Conservation (phyloP, 371 early-diverging fungal species). For the Rhizopus stolonifer region DNA sequence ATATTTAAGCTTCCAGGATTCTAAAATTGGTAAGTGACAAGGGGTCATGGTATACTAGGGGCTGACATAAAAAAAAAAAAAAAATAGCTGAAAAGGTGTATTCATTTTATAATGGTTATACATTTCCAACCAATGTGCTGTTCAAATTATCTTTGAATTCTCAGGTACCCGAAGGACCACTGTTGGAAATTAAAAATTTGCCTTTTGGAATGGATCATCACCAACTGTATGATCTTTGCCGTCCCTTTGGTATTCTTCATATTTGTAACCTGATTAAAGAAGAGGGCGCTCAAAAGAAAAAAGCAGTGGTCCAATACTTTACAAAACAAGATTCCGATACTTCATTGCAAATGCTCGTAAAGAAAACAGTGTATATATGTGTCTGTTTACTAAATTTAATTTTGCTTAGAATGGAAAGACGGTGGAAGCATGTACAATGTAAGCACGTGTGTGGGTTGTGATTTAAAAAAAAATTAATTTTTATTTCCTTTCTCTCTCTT, state of each 20-base stretch:
- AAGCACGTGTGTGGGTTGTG: slow-evolving; percentile 5
- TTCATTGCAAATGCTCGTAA: slow-evolving; percentile 31
- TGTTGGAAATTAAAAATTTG: slow-evolving; percentile 33
- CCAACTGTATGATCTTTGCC: slow-evolving; percentile 34
- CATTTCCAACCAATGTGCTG: slow-evolving; percentile 24
- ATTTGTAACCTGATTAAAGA: slow-evolving; percentile 30
- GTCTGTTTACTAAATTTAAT: not conserved
- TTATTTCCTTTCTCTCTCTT: slow-evolving; percentile 1
- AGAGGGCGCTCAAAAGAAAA: slow-evolving; percentile 18
- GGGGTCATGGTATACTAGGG: not conserved
- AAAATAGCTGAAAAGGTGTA: slow-evolving; percentile 38
- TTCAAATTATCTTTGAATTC: slow-evolving; percentile 25
- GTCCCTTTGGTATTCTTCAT: slow-evolving; percentile 41
- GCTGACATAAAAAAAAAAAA: no score
- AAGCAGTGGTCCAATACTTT: slow-evolving; percentile 41
- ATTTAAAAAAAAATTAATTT: not conserved
- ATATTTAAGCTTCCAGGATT: slow-evolving; percentile 30
- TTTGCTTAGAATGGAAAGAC: slow-evolving; percentile 17
- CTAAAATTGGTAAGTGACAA: slow-evolving; percentile 26
- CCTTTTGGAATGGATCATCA: slow-evolving; percentile 27
- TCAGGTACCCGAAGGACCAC: slow-evolving; percentile 20
- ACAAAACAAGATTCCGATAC: slow-evolving; percentile 27
- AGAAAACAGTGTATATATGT: not conserved
- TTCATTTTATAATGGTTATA: slow-evolving; percentile 34
- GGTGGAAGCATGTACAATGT: slow-evolving; percentile 20